A percentile compares a stretch with the other conserved stretches of the same genome.
Conservation (phyloP, 2,329 filamentous ascomycete species). For the Penicillium sp. region DNA sequence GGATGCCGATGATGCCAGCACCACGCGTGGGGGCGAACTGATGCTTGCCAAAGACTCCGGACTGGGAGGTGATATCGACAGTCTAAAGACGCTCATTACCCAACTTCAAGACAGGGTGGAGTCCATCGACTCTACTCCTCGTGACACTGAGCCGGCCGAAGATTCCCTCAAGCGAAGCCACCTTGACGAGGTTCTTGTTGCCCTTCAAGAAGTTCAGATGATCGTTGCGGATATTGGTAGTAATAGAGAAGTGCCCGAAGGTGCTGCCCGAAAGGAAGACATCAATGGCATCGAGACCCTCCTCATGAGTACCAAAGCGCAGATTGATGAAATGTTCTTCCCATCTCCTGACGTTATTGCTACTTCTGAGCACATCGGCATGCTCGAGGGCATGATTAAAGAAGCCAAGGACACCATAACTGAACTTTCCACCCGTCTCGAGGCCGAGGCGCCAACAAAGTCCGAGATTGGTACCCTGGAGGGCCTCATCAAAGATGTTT, state of each 20-base stretch:
- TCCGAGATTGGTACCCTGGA: constrained; percentile 76
- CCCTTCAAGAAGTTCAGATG: constrained; percentile 55
- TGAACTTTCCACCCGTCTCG: constrained; percentile 64
- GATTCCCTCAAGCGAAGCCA: constrained; percentile 48
- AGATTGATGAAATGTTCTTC: constrained; percentile 72
- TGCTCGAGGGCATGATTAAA: constrained; percentile 65
- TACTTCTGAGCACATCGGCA: constrained; percentile 58
- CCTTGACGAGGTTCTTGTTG: constrained; percentile 47
- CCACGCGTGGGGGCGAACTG: constrained; percentile 54
- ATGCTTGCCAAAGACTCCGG: constrained; percentile 56
- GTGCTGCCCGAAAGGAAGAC: constrained; percentile 71
- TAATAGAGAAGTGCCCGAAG: constrained; percentile 47
- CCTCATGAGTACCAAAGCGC: constrained; percentile 81
- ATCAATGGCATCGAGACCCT: constrained; percentile 88
- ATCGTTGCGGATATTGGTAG: constrained; percentile 54
- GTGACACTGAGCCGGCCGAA: constrained; percentile 37
- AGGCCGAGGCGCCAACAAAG: constrained; percentile 67
- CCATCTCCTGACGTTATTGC: constrained; percentile 66
- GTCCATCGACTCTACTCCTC: constrained; percentile 58
- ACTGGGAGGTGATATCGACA: constrained; percentile 71
- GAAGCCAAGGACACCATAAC: constrained; percentile 73
- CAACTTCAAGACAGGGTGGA: constrained; percentile 84
- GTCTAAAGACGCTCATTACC: constrained; percentile 76
- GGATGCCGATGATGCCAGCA: constrained; percentile 50
- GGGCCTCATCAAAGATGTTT: constrained; percentile 73